Evolutionary conservation across 306 rosid species (phyloP), one percentile per base, ranked within the genome.

Genomic region (Lotus japonicus): DNA sequence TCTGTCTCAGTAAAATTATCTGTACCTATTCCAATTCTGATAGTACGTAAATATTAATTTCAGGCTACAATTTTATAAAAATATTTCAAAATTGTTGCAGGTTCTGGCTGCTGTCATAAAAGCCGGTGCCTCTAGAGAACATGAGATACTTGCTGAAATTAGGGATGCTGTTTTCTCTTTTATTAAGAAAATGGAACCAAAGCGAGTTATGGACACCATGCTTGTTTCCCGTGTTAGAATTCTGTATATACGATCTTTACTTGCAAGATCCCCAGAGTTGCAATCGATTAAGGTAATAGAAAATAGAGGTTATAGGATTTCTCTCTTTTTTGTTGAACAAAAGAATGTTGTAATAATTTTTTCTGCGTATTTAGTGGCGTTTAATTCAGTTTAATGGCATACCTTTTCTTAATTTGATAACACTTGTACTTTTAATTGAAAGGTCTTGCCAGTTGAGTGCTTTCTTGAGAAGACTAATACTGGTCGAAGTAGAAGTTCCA

Each of bases 51-150:
- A 49, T 66, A 19, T 62, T 43, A 13, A 54, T 56, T 44, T 58
- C 55, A 14, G 48, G 77, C 16, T 56, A 71, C 61, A 58, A 12
- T 55, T 65, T 60, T 66, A 52, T 6, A 28, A 54, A 28, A 8
- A 12, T 63, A 35, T 49, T 41, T 58, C 14, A 38, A 70, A 66
- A 60, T 55, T 48, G 48, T 79, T 78, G 77, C 88, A 94, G 98
- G 96, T 94, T 78, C 60, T 92, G 71, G 98, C 98, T 41, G 98
- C 98, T 52, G 98, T 92, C 26, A 92, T 92, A 62, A 92, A 92
- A 83, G 98, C 98, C 35, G 98, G 98, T 80, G 97, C 98, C 69
- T 84, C 98, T 73, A 86, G 98, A 80, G 98, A 92, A 78, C 98
- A 92, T 82, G 98, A 90, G 81, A 92, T 92, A 78, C 97, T 92